Base-by-base conservation (phyloP, 768 basidiomycete genomes). In the Hericium coralloides region DNA sequence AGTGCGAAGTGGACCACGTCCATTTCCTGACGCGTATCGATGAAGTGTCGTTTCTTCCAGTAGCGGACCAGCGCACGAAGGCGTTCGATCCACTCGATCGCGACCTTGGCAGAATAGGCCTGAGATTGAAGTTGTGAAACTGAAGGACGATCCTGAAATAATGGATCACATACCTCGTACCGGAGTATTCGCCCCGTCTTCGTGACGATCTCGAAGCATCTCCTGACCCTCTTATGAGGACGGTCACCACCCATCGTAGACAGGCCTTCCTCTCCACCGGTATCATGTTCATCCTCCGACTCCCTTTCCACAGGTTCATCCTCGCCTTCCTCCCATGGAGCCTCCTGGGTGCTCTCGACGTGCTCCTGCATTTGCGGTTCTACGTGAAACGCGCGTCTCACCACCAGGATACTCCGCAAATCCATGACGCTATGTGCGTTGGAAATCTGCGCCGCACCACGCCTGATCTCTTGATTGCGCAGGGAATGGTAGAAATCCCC, bases 41-140 rank as follows among this genome's bases (percentile, higher is more conserved):
- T 74, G 23, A 81, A 79, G 63, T 93, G 87, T 20, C 85, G 79
- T 49, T 81, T 76, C 55, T 79, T 84, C 94, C 94, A 98, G 66
- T 93, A 98, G 3, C 73, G 67, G 41, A 85, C 70, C 37, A 95
- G 76, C 25, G 79, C 79, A 17, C 81, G 80, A 4, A 98, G 78
- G 41, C 84, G 79, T 52, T 81, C 78, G 51, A 97, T 83, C 95
- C 95, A 98, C 66, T 98, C 93, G 52, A 84, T 66, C 0, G 89
- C 89, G 48, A 85, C 76, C 36, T 67, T 72, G 55, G 80, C 73
- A 22, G 84, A 84, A 73, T 86, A 74, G 38, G 84, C 76, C 90
- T 94, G 47, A 8, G n/a, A 59, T 10, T 18, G 55, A 58, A 52
- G 55, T 23, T 37, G 18, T 51, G 14, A 51, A n/a, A n/a, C 39